Evolutionary conservation across 2,329 filamentous ascomycete species (phyloP), one percentile per base, ranked within the genome.

Genomic region (Microdochium bolleyi): DNA sequence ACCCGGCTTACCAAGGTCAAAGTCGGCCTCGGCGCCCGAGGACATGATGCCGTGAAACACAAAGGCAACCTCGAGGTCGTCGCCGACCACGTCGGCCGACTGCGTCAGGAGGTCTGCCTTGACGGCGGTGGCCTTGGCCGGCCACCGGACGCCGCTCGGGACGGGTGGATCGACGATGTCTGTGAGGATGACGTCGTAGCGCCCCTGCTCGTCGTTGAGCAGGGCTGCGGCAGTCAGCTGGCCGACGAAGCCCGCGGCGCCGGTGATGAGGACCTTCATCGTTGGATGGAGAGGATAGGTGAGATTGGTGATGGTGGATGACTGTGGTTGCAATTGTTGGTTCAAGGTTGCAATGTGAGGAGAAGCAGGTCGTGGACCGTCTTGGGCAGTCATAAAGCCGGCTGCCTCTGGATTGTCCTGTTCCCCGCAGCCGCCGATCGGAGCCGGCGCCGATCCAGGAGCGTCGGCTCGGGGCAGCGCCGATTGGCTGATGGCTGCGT

Each of bases 31-130:
- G n/a, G 80, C 76, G 14, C 80, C 81, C 21, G 75, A 75, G 0
- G 79, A 83, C 82, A 85, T 85, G 66, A 84, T 80, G 44, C 82
- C 82, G 60, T 85, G 82, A 53, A 85, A 75, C 49, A 83, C 73
- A 59, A 77, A 78, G 49, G 72, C 70, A 21, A 70, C 70, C 49
- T 74, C 68, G 4, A 74, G 62, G 7, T 67, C 64, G 8, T 62
- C 60, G 24, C 66, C 57, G 32, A 72, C 66, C 4, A 73, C 61
- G 13, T 60, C 57, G 22, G 62, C 61, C 25, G 68, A 66, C 22
- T 60, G 61, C 3, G 56, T 57, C 11, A 73, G 69, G 2, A 79
- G 68, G 54, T 79, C 75, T 9, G 71, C 68, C 30, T 72, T 73
- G 49, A 75, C 57, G 24, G 64, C 64, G 38, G 66, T 71, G 3